Evolutionary conservation across 257 asterid species (phyloP), one percentile per base, ranked within the genome.

Genomic region (Voacanga thouarsii): DNA sequence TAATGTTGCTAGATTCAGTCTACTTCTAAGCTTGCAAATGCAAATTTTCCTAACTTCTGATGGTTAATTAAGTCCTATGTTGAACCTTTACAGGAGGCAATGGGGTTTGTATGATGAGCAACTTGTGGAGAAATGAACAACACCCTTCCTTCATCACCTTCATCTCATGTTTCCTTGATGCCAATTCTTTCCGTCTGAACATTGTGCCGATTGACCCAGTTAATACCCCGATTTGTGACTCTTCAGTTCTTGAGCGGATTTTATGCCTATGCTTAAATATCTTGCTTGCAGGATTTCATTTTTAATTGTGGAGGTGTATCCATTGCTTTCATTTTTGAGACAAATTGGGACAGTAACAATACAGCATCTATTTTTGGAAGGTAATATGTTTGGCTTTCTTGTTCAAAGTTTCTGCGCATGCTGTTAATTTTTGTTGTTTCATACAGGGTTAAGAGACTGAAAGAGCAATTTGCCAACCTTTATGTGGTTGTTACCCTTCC

Each of bases 61-160:
- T 74, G 61, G 68, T 75, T 76, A 43, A 68, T 15, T 44, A 33
- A 30, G 71, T 68, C 57, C 12, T 41, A 19, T 23, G 64, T 63
- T 72, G 74, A 76, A 78, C 60, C 74, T 63, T 60, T 88, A 88
- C 87, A 93, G 97, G 89, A 74, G 71, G 85, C 82, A 86, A 68
- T 71, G 99, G 97, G 3, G 97, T 93, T 76, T 96, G 98, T 82
- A 90, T 96, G 73, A 93, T 93, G 98, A 89, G 91, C 77, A 89
- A 84, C 75, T 26, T 87, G 26, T 96, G 99, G 99, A 92, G 87
- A 78, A 90, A 89, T 66, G 91, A 80, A 65, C 99, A 92, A 9
- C 96, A 90, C 61, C 91, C 97, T 57, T 87, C 96, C 79, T 93
- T 92, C 88, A 90, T 96, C 89, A 90, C 77, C 82, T 96, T 90